These are phyloP conservation scores for Rhizopus arrhizus DNA, from an alignment of 371 early-diverging fungal genomes.

Conservation along the genomic window DNA sequence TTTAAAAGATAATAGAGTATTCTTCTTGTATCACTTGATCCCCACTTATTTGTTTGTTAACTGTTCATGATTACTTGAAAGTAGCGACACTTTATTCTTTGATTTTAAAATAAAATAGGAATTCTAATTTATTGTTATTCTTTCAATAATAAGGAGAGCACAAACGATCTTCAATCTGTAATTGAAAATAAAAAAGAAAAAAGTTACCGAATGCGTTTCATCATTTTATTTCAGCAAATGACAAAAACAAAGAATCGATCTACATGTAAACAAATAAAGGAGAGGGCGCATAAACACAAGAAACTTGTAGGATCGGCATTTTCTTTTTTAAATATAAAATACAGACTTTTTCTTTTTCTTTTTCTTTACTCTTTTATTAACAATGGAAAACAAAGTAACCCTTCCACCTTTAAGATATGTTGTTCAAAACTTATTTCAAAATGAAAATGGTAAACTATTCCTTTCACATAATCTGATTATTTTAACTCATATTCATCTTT, in stretches of 20 bases:
- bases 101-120: constrained; percentile 57
- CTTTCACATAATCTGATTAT: neutral
- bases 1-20: constrained; percentile 50
- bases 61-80: constrained; percentile 73
- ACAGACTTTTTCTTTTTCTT: constrained; percentile 1
- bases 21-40: constrained; percentile 59
- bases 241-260: neutral
- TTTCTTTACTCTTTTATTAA: constrained; percentile 11
- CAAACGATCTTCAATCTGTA: no score
- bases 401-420: constrained; percentile 28
- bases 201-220: no score
- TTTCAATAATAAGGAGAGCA: neutral
- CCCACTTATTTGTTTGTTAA: constrained; percentile 63
- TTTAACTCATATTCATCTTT: neutral
- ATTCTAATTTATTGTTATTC: neutral
- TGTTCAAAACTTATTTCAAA: constrained; percentile 16
- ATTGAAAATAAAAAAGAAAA: no score
- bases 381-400: constrained; percentile 21
- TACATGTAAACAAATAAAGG: neutral
- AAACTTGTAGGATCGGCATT: neutral
- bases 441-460: constrained; percentile 4
- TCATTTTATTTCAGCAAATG: neutral
- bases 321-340: neutral
- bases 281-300: neutral
- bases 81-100: constrained; percentile 64